Percentiles rank a stretch among this genome's conserved stretches.
Conservation (phyloP, 1,139 yeast genomes). For the Spathaspora sp. region DNA sequence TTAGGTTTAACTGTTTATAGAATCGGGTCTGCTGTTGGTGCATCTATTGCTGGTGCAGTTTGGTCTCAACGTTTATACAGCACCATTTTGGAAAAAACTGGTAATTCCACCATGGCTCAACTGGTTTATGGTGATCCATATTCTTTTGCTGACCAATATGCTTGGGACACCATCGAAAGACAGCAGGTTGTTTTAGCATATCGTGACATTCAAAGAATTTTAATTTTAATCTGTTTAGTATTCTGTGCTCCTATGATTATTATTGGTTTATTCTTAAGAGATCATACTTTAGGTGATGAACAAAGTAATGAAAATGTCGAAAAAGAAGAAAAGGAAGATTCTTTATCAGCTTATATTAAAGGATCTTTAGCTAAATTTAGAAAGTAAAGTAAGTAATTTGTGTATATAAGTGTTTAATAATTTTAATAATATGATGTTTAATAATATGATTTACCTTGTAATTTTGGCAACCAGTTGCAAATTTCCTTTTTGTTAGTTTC, state of each 20-base stretch:
- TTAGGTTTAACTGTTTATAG: slow-evolving; percentile 33
- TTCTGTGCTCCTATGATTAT: slow-evolving; percentile 35
- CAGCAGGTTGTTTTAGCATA: slow-evolving; percentile 30
- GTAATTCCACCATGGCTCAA: slow-evolving; percentile 22
- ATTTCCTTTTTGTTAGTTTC: neutral
- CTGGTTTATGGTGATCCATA: slow-evolving; percentile 31
- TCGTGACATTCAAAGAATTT: slow-evolving; percentile 32
- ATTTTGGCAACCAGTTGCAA: neutral
- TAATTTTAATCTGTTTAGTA: slow-evolving; percentile 30
- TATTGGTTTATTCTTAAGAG: slow-evolving; percentile 32
- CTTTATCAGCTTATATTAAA: slow-evolving; percentile 5
- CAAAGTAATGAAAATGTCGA: slow-evolving; percentile 20
- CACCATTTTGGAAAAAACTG: slow-evolving; percentile 16
- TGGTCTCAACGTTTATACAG: slow-evolving; percentile 33
- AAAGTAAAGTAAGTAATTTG: neutral
- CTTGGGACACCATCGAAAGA: slow-evolving; percentile 38
- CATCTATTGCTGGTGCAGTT: slow-evolving; percentile 38
- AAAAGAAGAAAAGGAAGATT: slow-evolving; percentile 11
- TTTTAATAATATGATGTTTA: neutral
- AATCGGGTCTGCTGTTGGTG: slow-evolving; percentile 37
- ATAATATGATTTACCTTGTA: no score
- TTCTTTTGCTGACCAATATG: slow-evolving; percentile 22
- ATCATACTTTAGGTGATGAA: slow-evolving; percentile 27
- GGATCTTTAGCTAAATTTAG: neutral
- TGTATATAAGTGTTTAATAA: neutral